phyloP scores from a whole-genome alignment of 2,329 filamentous ascomycete genomes.

The Fusarium coffeatum region DNA sequence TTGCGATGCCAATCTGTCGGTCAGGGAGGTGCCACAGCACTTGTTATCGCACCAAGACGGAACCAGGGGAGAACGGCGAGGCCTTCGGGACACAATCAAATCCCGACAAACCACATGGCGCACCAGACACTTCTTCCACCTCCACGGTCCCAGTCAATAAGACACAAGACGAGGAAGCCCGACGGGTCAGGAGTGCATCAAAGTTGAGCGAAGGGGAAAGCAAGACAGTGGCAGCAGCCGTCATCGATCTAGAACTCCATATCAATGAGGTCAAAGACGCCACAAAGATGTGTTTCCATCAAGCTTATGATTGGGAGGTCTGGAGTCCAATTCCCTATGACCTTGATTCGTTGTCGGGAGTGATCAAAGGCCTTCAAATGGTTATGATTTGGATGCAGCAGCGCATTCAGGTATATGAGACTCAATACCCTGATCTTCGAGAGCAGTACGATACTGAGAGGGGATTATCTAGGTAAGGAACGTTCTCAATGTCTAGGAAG shows the following conservation, averaged over 20 bases:
- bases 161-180: neutral
- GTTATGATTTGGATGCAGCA: conserved; percentile 2
- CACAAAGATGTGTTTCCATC: neutral
- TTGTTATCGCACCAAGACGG: neutral
- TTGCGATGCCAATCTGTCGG: neutral
- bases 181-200: neutral
- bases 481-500: neutral
- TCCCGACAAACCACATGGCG: too few relatives aligned
- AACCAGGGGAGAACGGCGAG: neutral
- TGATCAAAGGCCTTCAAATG: neutral
- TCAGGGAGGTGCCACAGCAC: neutral
- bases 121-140: neutral
- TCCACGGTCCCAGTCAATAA: neutral
- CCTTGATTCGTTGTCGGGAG: neutral
- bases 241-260: neutral
- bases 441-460: neutral
- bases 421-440: neutral
- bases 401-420: conserved; percentile 25
- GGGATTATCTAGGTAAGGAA: neutral
- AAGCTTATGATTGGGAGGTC: conserved; percentile 2
- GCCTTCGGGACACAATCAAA: neutral
- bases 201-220: neutral
- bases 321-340: neutral
- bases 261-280: neutral
- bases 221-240: neutral